Base-by-base conservation (phyloP, 106 monocot genomes). In the Agapanthus africanus region DNA sequence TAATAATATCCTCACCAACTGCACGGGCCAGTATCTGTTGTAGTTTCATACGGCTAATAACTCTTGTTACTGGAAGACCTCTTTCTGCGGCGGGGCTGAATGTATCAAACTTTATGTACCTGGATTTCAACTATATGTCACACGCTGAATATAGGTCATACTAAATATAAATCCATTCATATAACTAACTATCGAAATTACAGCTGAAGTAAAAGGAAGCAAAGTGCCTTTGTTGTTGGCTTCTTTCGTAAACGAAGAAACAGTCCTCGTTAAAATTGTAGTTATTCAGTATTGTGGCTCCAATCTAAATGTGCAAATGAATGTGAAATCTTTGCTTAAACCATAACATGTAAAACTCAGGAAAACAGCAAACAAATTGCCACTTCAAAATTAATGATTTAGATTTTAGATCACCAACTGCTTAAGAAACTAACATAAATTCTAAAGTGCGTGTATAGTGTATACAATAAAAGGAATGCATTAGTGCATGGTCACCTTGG, bases 81-180 rank as follows among this genome's bases (percentile, higher is more conserved):
- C 83, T 78, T 71, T 99, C 99, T 7, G 40, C 99, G 40, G 99
- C 99, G 39, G 99, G 92, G 47, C 87, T 99, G 68, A 90, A 99
- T 16, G 93, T 99, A 81, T 99, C 99, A 74, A 99, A 99, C 67
- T 99, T 99, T 63, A 83, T 74, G 61, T 93, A 99, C 99, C 99
- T 99, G 73, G 80, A 76, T 73, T 35, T 59, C 37, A 76, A 74
- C 6, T 5, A 61, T 3, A 37, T 3, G 25, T 60, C 41, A 71
- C 37, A 11, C 40, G 10, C 22, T 40, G 23, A 65, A 34, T 36
- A 5, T 8, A 61, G 61, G 27, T 35, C 23, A 18, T 10, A 61
- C 61, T 36, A 61, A 4, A 61, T 21, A 61, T 36, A 6, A 35
- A 32, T 36, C 35, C 16, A 36, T 35, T 61, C 33, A 35, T n/a